Conservation (phyloP, 140 eudicot species). For the Senecio squalidus region DNA sequence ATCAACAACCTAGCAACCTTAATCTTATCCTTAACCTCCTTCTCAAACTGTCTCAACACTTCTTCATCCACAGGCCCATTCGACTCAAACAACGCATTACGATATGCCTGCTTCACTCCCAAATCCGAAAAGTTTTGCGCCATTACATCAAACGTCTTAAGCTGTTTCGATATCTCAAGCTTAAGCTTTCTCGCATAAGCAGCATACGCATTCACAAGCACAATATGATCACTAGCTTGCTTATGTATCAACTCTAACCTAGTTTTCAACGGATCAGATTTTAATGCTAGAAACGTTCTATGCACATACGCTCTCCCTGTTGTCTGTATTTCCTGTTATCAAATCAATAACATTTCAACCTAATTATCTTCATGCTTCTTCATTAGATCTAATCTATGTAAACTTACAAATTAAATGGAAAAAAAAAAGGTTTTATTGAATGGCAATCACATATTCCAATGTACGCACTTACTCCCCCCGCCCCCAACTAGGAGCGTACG, state of each 20-base stretch:
- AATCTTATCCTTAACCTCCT: constrained; percentile 72
- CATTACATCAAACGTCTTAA: constrained; percentile 51
- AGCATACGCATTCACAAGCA: constrained; percentile 57
- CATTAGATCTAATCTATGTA: too few species aligned
- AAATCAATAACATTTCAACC: constrained; percentile 6
- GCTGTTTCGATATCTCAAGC: constrained; percentile 55
- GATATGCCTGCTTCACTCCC: constrained; percentile 43
- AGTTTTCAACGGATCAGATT: constrained; percentile 59
- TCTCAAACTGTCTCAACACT: constrained; percentile 66
- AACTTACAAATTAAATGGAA: too few species aligned
- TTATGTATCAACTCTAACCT: constrained; percentile 52
- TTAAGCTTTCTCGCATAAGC: constrained; percentile 62
- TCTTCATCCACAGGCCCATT: constrained; percentile 70
- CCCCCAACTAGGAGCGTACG: too few species aligned
- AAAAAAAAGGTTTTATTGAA: too few species aligned
- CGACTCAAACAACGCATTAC: constrained; percentile 45
- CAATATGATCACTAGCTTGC: constrained; percentile 62
- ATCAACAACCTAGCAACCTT: constrained; percentile 57
- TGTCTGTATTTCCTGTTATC: constrained; percentile 31
- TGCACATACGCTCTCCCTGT: constrained; percentile 47
- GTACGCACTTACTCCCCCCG: too few species aligned
- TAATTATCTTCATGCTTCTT: neutral
- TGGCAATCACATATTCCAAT: too few species aligned
- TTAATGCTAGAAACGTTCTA: constrained; percentile 48
- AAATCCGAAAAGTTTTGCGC: constrained; percentile 45